Evolutionary conservation across 352 stramenopile species (phyloP).

Genomic region (Phytophthora sojae): DNA sequence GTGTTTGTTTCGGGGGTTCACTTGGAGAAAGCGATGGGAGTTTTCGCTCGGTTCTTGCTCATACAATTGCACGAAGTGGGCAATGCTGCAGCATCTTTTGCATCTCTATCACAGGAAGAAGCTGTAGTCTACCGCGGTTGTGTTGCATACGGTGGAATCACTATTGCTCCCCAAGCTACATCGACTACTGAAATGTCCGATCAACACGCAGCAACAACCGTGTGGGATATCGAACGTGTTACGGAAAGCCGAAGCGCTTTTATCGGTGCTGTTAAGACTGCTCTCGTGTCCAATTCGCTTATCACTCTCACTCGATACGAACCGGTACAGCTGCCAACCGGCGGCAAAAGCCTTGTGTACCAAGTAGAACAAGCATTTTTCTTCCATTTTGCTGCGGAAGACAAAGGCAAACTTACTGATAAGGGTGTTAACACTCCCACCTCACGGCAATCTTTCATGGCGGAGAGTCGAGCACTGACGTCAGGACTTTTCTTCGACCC

Average conservation of each 20-base stretch:
- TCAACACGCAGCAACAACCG: conserved; percentile 1
- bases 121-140: conserved; percentile 13
- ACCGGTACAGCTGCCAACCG: neutral
- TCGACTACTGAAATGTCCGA: neutral
- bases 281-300: conserved; percentile 40
- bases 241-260: conserved; percentile 48
- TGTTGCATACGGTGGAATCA: conserved; percentile 28
- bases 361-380: conserved; percentile 42
- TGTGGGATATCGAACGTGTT: conserved; percentile 38
- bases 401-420: neutral
- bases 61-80: conserved; percentile 49
- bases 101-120: conserved; percentile 18
- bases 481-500: conserved; percentile 43
- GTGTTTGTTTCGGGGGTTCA: conserved; percentile 46
- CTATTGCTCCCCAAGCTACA: conserved; percentile 10
- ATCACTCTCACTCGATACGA: conserved; percentile 43
- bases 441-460: conserved; percentile 40
- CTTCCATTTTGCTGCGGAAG: conserved; percentile 48
- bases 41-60: conserved; percentile 59
- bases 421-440: conserved; percentile 7
- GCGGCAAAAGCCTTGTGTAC: conserved; percentile 10
- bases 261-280: conserved; percentile 52
- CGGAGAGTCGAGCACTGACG: conserved; percentile 20
- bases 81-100: conserved; percentile 13
- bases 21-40: conserved; percentile 54